phyloP scores from a whole-genome alignment of 148 eudicot species.

The Fagopyrum homotropicum region DNA sequence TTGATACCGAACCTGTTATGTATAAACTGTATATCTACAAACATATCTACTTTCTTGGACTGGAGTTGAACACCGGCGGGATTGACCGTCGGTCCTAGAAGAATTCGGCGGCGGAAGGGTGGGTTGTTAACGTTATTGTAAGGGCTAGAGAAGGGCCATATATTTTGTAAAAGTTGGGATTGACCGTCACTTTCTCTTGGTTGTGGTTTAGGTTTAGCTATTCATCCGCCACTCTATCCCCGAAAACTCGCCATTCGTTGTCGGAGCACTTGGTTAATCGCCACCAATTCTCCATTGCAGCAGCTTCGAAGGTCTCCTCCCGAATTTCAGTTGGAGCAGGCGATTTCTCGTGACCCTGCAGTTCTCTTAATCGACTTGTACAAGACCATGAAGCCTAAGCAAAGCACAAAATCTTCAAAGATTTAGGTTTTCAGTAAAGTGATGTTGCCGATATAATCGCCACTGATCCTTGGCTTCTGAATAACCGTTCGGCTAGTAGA shows the following conservation, averaged over 20 bases:
- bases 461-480: conserved; percentile 11
- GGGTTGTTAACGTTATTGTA: too few species aligned
- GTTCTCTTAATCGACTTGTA: conserved; percentile 13
- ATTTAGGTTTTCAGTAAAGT: conserved; percentile 15
- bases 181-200: too few species aligned
- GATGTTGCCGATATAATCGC: conserved; percentile 10
- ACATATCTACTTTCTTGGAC: too few species aligned
- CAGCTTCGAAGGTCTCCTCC: conserved; percentile 12
- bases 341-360: conserved; percentile 8
- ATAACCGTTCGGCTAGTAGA: neutral
- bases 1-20: too few species aligned
- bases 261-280: conserved; percentile 18
- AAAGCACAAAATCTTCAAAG: conserved; percentile 10
- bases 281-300: conserved; percentile 17
- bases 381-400: conserved; percentile 16
- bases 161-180: too few species aligned
- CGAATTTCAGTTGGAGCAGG: conserved; percentile 11
- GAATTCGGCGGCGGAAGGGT: too few species aligned
- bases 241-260: neutral
- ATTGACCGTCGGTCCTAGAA: too few species aligned
- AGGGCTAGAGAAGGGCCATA: too few species aligned
- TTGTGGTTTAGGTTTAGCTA: neutral
- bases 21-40: too few species aligned
- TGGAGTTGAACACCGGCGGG: too few species aligned
- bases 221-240: neutral